Percentiles rank a stretch among this genome's conserved stretches.
Evolutionary conservation across 257 asterid genomes (phyloP).

Genomic region (Leptodermis oblonga): DNA sequence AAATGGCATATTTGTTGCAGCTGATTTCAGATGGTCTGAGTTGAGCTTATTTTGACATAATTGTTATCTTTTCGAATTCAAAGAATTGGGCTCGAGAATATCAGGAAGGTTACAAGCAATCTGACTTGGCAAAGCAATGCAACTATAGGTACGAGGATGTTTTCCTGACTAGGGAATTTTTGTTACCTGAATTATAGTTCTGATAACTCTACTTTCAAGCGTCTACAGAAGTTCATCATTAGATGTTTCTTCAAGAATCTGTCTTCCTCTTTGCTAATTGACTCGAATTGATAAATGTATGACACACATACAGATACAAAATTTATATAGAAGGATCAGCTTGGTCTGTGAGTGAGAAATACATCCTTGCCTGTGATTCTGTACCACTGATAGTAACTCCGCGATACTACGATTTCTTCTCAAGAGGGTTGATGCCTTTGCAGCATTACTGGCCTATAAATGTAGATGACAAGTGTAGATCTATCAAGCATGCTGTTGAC

Average conservation of each 20-base stretch:
- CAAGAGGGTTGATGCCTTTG: conserved; percentile 74
- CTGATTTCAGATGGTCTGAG: too few relatives aligned
- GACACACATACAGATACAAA: conserved; percentile 55
- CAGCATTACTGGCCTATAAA: conserved; percentile 89
- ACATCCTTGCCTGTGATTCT: conserved; percentile 87
- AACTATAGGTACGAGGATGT: conserved; percentile 43
- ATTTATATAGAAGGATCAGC: conserved; percentile 88
- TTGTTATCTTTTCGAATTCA: neutral
- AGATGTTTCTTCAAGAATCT: neutral
- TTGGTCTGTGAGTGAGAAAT: conserved; percentile 96
- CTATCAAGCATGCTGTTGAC: conserved; percentile 77
- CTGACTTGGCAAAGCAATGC: conserved; percentile 81
- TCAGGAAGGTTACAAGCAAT: conserved; percentile 61
- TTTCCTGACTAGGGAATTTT: neutral
- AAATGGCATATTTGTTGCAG: neutral
- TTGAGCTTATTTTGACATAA: neutral
- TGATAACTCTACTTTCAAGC: neutral
- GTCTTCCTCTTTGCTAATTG: neutral
- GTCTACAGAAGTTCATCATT: neutral
- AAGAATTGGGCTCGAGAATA: conserved; percentile 64
- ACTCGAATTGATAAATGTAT: neutral
- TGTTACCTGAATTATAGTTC: neutral
- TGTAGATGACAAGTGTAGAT: conserved; percentile 63
- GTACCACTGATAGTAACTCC: conserved; percentile 56
- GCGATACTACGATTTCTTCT: conserved; percentile 70